These are phyloP conservation scores for Rutidosis leptorrhynchoides DNA, from an alignment of 129 eudicot species.

Conservation along the genomic window DNA sequence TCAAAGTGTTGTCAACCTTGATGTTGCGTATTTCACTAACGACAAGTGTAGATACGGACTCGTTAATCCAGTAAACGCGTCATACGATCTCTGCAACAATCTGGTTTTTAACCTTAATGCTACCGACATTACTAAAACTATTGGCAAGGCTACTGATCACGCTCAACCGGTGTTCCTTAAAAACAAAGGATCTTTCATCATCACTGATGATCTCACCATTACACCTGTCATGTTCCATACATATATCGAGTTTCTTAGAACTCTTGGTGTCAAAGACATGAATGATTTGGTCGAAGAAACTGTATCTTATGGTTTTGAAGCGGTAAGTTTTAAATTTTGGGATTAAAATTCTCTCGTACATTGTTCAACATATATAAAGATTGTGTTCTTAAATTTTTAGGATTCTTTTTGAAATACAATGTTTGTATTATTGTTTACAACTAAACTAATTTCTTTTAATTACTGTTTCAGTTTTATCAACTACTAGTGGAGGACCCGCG, in stretches of 20 bases:
- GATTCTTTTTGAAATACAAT: too few species aligned
- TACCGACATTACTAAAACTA: too few species aligned
- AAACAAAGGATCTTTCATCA: conserved; percentile 18
- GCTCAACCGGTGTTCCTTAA: conserved; percentile 14
- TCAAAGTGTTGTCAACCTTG: conserved; percentile 23
- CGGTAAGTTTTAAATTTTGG: too few species aligned
- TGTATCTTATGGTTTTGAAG: conserved; percentile 13
- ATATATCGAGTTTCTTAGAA: conserved; percentile 15
- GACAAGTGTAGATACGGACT: conserved; percentile 27
- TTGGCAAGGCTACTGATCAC: not conserved
- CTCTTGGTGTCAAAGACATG: conserved; percentile 26
- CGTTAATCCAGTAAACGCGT: conserved; percentile 29
- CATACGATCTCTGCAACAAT: conserved; percentile 18
- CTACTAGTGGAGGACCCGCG: too few species aligned
- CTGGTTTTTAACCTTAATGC: conserved; percentile 30
- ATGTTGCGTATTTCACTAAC: conserved; percentile 23
- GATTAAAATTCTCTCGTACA: too few species aligned
- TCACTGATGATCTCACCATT: conserved; percentile 31
- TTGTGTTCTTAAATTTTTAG: too few species aligned
- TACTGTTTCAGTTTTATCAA: too few species aligned
- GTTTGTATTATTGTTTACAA: too few species aligned
- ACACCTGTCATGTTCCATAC: conserved; percentile 19
- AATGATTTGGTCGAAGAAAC: conserved; percentile 22
- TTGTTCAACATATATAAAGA: too few species aligned
- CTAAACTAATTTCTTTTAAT: too few species aligned